Evolutionary conservation across 2,329 filamentous ascomycete genomes (phyloP).

Genomic region (Coniella vitis): DNA sequence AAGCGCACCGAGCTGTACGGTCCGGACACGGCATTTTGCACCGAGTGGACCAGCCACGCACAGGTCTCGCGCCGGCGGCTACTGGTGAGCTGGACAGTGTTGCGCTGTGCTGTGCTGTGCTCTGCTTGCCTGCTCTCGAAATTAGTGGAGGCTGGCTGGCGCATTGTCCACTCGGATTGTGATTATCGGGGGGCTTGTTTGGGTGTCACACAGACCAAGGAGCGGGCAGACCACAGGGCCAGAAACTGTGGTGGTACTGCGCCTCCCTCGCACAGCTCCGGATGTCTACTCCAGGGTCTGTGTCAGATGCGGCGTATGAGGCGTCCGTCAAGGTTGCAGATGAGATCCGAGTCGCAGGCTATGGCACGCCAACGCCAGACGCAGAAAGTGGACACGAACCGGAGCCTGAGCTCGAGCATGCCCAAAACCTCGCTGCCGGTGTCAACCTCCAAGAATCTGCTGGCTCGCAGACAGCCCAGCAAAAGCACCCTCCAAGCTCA

Average conservation of each 20-base stretch:
- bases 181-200: background rate
- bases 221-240: background rate
- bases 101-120: too few relatives aligned
- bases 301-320: slow-evolving; percentile 15
- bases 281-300: slow-evolving; percentile 10
- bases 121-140: too few relatives aligned
- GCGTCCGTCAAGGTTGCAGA: slow-evolving; percentile 13
- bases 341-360: slow-evolving; percentile 15
- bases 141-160: too few relatives aligned
- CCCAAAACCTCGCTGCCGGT: background rate
- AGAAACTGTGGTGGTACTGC: slow-evolving; percentile 10
- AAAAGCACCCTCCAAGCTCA: background rate
- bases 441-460: slow-evolving; percentile 1
- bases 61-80: too few relatives aligned
- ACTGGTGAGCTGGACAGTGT: too few relatives aligned
- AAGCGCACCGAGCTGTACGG: too few relatives aligned
- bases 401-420: slow-evolving; percentile 1
- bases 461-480: background rate
- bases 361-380: background rate
- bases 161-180: background rate
- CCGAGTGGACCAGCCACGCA: too few relatives aligned
- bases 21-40: too few relatives aligned
- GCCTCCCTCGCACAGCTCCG: slow-evolving; percentile 10
- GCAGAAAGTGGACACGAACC: too few relatives aligned
- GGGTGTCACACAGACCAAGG: background rate